Percentiles rank a stretch among this genome's conserved stretches.
Conservation (phyloP, 2,329 filamentous ascomycete genomes). For the Ambrosiella beaveri region DNA sequence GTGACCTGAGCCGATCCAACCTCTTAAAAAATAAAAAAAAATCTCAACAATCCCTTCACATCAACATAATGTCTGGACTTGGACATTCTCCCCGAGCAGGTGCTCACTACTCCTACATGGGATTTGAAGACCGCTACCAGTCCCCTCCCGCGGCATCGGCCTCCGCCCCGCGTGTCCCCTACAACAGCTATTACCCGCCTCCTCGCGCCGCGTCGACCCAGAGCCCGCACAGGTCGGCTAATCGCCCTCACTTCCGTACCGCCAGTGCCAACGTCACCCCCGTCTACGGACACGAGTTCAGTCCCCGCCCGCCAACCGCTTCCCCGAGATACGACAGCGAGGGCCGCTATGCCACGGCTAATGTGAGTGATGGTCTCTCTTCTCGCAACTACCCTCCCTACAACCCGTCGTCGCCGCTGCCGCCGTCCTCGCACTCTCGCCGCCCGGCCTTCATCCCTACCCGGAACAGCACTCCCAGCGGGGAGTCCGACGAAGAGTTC, state of each 20-base stretch:
- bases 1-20: background rate
- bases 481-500: constrained; percentile 44
- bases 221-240: constrained; percentile 13
- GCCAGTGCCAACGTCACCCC: constrained; percentile 7
- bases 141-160: constrained; percentile 7
- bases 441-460: constrained; percentile 40
- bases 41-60: background rate
- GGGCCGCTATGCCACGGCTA: constrained; percentile 46
- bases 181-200: background rate
- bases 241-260: constrained; percentile 13
- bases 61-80: constrained; percentile 5
- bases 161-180: constrained; percentile 7
- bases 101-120: background rate
- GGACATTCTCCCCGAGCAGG: constrained; percentile 7
- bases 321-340: constrained; percentile 45
- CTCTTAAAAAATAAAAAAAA: background rate
- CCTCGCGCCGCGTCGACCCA: constrained; percentile 6
- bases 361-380: constrained; percentile 41
- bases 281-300: constrained; percentile 15
- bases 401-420: constrained; percentile 25
- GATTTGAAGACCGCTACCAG: constrained; percentile 1
- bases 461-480: constrained; percentile 39
- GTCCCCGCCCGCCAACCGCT: constrained; percentile 31
- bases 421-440: constrained; percentile 31
- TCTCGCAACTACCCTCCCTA: constrained; percentile 29